Base-by-base conservation (phyloP, 495 filamentous ascomycete genomes). In the Clavariopsis aquatica region DNA sequence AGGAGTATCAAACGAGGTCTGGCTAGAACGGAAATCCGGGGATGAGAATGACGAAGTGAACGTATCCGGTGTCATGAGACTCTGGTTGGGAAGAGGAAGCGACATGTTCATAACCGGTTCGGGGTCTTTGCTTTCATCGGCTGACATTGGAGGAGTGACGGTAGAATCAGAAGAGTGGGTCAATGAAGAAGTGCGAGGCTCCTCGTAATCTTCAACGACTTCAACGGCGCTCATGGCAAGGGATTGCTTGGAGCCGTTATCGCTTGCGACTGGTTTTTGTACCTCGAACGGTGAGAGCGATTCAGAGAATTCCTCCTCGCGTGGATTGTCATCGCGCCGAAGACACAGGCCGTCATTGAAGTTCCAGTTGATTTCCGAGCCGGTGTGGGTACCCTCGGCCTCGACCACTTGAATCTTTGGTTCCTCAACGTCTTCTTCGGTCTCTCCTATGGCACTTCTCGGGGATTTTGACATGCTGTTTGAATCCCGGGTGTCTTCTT, bases 1-100 rank as follows among this genome's bases (percentile, higher is more conserved):
- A 57, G 86, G 84, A 28, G 83, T 79, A 63, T 90, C 87, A 55
- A 88, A 86, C 7, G 76, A 76, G 36, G 57, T 52, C 47, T 73
- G 74, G 47, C 72, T 68, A 23, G 69, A 71, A n/a, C 64, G 57
- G 51, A 76, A 73, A 38, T 75, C 77, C 1, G 77, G 78, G 6
- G 77, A 78, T 6, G 87, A 88, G 72, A 87, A 69, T 58, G 77
- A 69, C 4, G 75, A 76, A 1, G 71, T 69, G 57, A 72, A 70
- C 0, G 72, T 74, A 20, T 74, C 75, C 1, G 74, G 74, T 1
- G 76, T 78, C 65, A 71, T 71, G 31, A 74, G 57, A 23, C 60
- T 68, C 34, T 73, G 63, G 24, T 68, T 66, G 20, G 64, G 65
- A 28, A 71, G 61, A n/a, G 70, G 70, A 0, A 72, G 54, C 12